Base-by-base conservation (phyloP, 257 asterid genomes). In the Ilex aquifolium region DNA sequence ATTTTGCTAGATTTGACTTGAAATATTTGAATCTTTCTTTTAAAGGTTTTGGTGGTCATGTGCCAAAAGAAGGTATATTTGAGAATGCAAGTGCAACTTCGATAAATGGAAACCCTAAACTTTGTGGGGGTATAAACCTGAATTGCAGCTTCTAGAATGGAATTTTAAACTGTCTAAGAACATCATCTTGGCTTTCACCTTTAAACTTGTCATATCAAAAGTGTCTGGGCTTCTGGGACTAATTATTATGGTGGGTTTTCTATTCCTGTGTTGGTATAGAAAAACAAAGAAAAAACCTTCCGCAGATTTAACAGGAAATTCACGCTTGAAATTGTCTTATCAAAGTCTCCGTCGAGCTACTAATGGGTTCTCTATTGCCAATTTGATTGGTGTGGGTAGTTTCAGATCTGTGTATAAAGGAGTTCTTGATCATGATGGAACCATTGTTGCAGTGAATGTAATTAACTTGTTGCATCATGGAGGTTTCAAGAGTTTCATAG, bases 401-500 rank as follows among this genome's bases (percentile, higher is more conserved):
- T 53, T 65, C 53, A 65, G 73, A 27, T 61, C 59, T 1, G 73
- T 74, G 1, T 74, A 69, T 57, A 65, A 29, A 55, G 79, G 76
- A 32, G 57, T 58, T 57, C 72, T 69, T 12, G 59, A 50, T 44
- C 56, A 17, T 32, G 59, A 15, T 29, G 66, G 57, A 65, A 50
- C 60, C 32, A 46, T 27, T 30, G 39, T 69, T 21, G 76, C 76
- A 3, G 66, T 74, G 49, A 74, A 69, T 42, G 73, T 69, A 39
- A 54, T 69, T 31, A 69, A 74, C 17, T 72, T 69, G 55, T 39
- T 61, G 4, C 50, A 60, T 16, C 40, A 21, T 21, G 27, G 27
- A 21, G 27, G 27, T 21, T 21, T 21, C 27, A 21, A 21, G 27
- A 21, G 27, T 21, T 21, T 21, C 27, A 21, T 1, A 21, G 27